These are phyloP conservation scores for Fusarium denticulatum DNA, from an alignment of 2,329 filamentous ascomycete species.

Conservation along the genomic window DNA sequence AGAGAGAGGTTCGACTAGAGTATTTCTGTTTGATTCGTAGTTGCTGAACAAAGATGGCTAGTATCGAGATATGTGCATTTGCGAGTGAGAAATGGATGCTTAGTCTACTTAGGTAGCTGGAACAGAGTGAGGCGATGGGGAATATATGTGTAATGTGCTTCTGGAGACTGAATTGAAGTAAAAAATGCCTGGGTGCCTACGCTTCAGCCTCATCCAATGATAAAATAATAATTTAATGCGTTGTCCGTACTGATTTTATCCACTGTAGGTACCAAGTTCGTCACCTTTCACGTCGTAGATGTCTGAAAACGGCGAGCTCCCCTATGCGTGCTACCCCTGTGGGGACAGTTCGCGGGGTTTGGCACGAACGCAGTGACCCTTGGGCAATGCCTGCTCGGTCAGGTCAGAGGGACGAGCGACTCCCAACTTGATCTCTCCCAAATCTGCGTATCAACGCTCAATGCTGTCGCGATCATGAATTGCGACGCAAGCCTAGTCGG, in stretches of 20 bases:
- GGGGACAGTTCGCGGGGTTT: slow-evolving; percentile 38
- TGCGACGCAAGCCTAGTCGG: slow-evolving; percentile 68
- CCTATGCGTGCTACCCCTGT: slow-evolving; percentile 28
- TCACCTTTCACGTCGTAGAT: not conserved
- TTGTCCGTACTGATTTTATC: not conserved
- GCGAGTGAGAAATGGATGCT: not conserved
- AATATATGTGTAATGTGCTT: not conserved
- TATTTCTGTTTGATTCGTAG: not conserved
- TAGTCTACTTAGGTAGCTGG: not conserved
- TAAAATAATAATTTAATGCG: not conserved
- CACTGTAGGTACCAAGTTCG: not conserved
- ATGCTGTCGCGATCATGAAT: slow-evolving; percentile 58
- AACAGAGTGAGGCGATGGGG: not conserved
- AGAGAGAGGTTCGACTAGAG: not conserved
- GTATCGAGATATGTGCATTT: not conserved
- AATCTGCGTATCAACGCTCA: slow-evolving; percentile 19
- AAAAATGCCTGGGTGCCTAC: not conserved
- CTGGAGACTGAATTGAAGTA: not conserved
- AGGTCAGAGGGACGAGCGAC: not conserved
- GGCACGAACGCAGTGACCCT: slow-evolving; percentile 26
- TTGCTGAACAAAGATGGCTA: not conserved
- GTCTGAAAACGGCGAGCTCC: slow-evolving; percentile 18
- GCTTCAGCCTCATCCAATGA: not conserved
- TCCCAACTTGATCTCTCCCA: slow-evolving; percentile 23
- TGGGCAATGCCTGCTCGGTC: not conserved